Percentiles rank a stretch among this genome's conserved stretches.
Evolutionary conservation across 2,329 filamentous ascomycete species (phyloP).

Genomic region (Aureobasidium sp.): DNA sequence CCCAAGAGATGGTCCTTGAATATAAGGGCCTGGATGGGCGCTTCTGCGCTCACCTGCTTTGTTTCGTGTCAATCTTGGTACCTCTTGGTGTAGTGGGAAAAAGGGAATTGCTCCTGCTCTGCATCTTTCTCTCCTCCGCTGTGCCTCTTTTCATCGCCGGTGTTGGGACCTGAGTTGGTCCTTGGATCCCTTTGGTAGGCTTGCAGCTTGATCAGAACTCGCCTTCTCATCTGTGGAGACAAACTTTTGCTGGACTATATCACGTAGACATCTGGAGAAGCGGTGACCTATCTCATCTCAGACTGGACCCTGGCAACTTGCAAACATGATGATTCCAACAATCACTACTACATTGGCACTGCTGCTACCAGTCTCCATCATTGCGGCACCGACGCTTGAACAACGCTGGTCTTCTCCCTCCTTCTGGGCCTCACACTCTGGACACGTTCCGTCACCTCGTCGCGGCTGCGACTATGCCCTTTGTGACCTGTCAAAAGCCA

Average conservation of each 20-base stretch:
- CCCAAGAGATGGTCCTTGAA: background rate
- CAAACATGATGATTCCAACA: background rate
- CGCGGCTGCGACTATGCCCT: conserved; percentile 5
- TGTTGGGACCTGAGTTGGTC: background rate
- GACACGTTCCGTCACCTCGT: background rate
- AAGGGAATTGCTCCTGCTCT: background rate
- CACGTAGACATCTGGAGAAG: background rate
- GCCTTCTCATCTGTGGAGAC: background rate
- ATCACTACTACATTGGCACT: background rate
- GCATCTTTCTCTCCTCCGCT: conserved; percentile 3
- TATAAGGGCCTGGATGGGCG: background rate
- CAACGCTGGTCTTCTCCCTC: conserved; percentile 6
- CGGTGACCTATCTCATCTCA: background rate
- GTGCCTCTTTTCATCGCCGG: conserved; percentile 1
- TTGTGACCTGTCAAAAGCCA: conserved; percentile 9
- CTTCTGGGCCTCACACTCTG: conserved; percentile 7
- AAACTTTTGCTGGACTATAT: background rate
- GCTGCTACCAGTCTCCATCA: background rate
- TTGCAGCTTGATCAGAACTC: background rate
- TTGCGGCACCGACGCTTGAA: conserved; percentile 1
- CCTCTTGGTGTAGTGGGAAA: background rate
- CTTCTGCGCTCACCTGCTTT: background rate
- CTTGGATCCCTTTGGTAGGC: background rate
- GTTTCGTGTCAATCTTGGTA: background rate
- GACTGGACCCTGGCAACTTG: background rate